These are phyloP conservation scores for Pseudopithomyces chartarum DNA, from an alignment of 2,329 filamentous ascomycete genomes.

Conservation along the genomic window DNA sequence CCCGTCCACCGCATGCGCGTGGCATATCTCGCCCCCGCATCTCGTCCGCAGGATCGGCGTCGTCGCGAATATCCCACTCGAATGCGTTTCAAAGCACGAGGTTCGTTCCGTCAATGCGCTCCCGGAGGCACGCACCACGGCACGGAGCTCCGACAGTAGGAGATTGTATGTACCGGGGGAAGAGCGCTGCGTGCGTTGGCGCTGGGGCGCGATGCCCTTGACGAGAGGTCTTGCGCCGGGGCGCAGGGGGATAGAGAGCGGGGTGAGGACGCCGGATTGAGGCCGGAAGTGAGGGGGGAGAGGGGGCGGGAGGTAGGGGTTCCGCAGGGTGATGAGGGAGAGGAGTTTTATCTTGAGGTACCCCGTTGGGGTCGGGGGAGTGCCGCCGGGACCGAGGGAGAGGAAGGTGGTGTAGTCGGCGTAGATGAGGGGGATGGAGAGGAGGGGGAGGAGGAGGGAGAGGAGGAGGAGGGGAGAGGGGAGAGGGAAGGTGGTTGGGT, in stretches of 20 bases:
- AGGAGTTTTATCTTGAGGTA: slow-evolving; percentile 77
- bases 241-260: slow-evolving; percentile 64
- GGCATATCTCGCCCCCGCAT: slow-evolving; percentile 80
- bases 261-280: slow-evolving; percentile 63
- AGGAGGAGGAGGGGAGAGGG: slow-evolving; percentile 22
- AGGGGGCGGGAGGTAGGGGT: slow-evolving; percentile 68
- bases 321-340: slow-evolving; percentile 70
- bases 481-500: slow-evolving; percentile 9
- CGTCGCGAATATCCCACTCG: slow-evolving; percentile 73
- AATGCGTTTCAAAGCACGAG: slow-evolving; percentile 83
- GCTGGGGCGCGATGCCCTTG: slow-evolving; percentile 78
- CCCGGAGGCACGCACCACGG: slow-evolving; percentile 26
- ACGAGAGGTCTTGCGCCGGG: slow-evolving; percentile 68
- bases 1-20: slow-evolving; percentile 77
- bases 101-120: slow-evolving; percentile 57
- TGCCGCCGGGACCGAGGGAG: slow-evolving; percentile 78
- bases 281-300: slow-evolving; percentile 59
- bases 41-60: slow-evolving; percentile 67
- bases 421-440: slow-evolving; percentile 54
- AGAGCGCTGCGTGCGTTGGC: slow-evolving; percentile 73
- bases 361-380: slow-evolving; percentile 72
- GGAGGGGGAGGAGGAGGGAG: slow-evolving; percentile 30
- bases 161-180: slow-evolving; percentile 52
- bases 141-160: slow-evolving; percentile 24
- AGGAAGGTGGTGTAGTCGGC: slow-evolving; percentile 79